These are phyloP conservation scores for Podaxis mareebaensis DNA, from an alignment of 768 basidiomycete genomes.

Conservation along the genomic window DNA sequence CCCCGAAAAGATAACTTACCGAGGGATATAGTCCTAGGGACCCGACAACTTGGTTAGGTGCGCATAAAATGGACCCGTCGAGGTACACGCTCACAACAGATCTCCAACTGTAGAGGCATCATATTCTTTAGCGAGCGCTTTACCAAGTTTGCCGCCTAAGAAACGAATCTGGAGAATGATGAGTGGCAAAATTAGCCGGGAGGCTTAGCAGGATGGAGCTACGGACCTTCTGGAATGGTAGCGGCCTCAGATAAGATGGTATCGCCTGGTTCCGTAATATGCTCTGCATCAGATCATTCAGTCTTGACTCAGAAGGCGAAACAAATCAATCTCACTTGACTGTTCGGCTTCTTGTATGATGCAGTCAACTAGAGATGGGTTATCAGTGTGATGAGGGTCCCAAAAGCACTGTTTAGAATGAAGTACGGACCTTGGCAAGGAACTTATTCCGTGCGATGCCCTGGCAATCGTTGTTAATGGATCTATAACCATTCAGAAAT, in stretches of 20 bases:
- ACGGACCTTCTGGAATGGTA: slow-evolving; percentile 84
- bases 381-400: neutral
- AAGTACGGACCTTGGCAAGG: slow-evolving; percentile 73
- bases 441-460: slow-evolving; percentile 94
- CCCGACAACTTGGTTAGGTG: slow-evolving; percentile 7
- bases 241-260: slow-evolving; percentile 77
- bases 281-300: slow-evolving; percentile 47
- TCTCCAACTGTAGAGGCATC: slow-evolving; percentile 90
- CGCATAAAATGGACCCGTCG: slow-evolving; percentile 1
- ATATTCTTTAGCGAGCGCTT: slow-evolving; percentile 83
- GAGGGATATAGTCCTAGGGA: slow-evolving; percentile 53
- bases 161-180: slow-evolving; percentile 71
- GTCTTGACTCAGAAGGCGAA: neutral
- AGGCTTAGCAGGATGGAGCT: neutral
- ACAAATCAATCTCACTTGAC: slow-evolving; percentile 54
- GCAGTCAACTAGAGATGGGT: slow-evolving; percentile 66
- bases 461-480: slow-evolving; percentile 34
- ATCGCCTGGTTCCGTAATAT: slow-evolving; percentile 84
- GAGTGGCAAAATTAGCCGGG: neutral
- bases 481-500: neutral
- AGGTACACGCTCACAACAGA: slow-evolving; percentile 62
- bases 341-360: slow-evolving; percentile 89
- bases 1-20: slow-evolving; percentile 38
- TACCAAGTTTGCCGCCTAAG: slow-evolving; percentile 92
- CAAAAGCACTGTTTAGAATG: neutral